Base-by-base conservation (phyloP, 257 asterid species). In the Jaltomata sinuosa region DNA sequence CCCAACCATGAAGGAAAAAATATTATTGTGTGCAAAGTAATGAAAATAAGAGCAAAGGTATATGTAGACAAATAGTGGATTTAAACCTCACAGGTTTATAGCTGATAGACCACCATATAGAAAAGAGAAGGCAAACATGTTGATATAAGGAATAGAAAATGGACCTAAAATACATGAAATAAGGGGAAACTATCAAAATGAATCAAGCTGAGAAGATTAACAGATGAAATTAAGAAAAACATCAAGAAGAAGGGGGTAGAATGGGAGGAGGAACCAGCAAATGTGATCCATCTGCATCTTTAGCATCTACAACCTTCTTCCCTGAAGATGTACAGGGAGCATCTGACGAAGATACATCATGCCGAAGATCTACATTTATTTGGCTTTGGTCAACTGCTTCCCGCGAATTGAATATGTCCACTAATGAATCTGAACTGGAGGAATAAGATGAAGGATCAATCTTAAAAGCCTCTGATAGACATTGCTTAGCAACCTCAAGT, bases 401-500 rank as follows among this genome's bases (percentile, higher is more conserved):
- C 21, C 85, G 78, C 77, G 93, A 87, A 42, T 89, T 77, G 82
- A 94, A 94, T 78, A 94, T 90, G 84, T 93, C 94, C 19, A 93
- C 85, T 53, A 94, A 86, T 8, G 94, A 89, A 79, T 92, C 97
- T 77, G 80, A 55, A 49, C 82, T 82, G 76, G 90, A 64, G 84
- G 65, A 86, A 84, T 76, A 78, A 45, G 95, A 90, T 27, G 93
- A 87, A 76, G 85, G 89, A 89, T 90, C 96, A 85, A 94, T 87
- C 90, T 89, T 90, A 82, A 94, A 94, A 84, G 91, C 94, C 81
- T 92, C 97, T 79, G 92, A 87, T 55, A 94, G 88, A 61, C 98
- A 94, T n/a, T 94, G 94, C 86, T 86, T 93, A 11, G 95, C 96
- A 84, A 94, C 98, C 86, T 91, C 94, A 67, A 94, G 93, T 54